These are phyloP conservation scores for Alternaria brassicicola DNA, from an alignment of 2,329 filamentous ascomycete genomes.

Conservation along the genomic window DNA sequence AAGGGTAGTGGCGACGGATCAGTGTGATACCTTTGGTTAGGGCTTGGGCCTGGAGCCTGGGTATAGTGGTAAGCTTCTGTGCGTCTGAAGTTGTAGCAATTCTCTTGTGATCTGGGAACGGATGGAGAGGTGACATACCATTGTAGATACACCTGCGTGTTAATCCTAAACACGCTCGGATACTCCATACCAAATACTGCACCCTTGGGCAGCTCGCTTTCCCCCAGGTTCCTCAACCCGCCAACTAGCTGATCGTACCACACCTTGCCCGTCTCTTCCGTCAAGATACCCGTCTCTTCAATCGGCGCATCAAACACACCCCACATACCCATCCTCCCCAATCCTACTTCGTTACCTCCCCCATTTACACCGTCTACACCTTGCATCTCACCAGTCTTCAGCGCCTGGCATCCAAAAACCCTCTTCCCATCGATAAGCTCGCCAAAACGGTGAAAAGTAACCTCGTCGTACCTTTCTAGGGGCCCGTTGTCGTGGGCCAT, in stretches of 20 bases:
- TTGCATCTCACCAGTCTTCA: conserved; percentile 20
- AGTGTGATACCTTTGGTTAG: conserved; percentile 70
- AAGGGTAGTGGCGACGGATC: conserved; percentile 55
- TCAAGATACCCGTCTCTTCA: conserved; percentile 45
- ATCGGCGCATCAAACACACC: conserved; percentile 40
- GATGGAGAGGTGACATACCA: conserved; percentile 34
- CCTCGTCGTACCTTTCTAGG: conserved; percentile 39
- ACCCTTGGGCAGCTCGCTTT: conserved; percentile 42
- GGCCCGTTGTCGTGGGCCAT: conserved; percentile 45
- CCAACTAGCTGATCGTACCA: conserved; percentile 54
- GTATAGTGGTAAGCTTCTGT: background rate
- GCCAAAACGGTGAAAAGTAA: conserved; percentile 40
- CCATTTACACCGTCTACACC: background rate
- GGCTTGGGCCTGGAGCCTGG: conserved; percentile 65
- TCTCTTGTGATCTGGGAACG: background rate
- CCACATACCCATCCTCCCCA: conserved; percentile 38
- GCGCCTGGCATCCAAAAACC: conserved; percentile 24
- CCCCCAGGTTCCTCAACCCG: conserved; percentile 37
- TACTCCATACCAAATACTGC: conserved; percentile 48
- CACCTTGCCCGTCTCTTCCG: conserved; percentile 45
- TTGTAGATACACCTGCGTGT: conserved; percentile 46
- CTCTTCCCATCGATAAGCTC: conserved; percentile 32
- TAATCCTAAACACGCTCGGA: conserved; percentile 48
- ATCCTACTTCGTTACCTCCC: conserved; percentile 29
- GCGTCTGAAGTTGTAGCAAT: background rate